phyloP scores from a whole-genome alignment of 176 grass and related monocot genomes.

The Cenchrus americanus region DNA sequence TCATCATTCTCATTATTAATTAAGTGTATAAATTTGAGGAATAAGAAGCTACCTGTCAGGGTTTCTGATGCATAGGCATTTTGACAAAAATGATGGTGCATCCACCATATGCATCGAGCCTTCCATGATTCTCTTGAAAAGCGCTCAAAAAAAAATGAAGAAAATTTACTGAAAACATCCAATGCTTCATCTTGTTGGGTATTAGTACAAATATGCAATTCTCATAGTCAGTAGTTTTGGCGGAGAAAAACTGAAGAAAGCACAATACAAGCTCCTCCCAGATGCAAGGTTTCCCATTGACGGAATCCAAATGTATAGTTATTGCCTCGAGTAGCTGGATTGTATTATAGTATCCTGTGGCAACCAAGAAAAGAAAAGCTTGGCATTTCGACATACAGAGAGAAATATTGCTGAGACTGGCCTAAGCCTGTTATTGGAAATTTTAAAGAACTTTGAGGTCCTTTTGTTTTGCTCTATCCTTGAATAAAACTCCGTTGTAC shows the following conservation, averaged over 20 bases:
- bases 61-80: constrained; percentile 37
- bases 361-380: constrained; percentile 16
- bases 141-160: constrained; percentile 48
- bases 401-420: too few relatives aligned
- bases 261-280: constrained; percentile 72
- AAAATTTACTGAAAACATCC: constrained; percentile 43
- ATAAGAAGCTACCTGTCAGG: constrained; percentile 42
- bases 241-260: constrained; percentile 59
- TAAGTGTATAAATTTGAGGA: neutral
- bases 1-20: neutral
- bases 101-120: constrained; percentile 73
- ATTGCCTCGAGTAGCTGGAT: constrained; percentile 56
- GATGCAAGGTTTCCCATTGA: constrained; percentile 46
- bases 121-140: constrained; percentile 59
- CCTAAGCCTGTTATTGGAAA: too few relatives aligned
- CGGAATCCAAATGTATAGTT: constrained; percentile 62
- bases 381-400: too few relatives aligned
- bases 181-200: constrained; percentile 25
- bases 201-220: constrained; percentile 61
- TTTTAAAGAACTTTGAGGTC: too few relatives aligned
- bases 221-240: constrained; percentile 39
- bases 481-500: too few relatives aligned
- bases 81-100: constrained; percentile 61
- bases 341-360: constrained; percentile 60
- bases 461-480: too few relatives aligned